Evolutionary conservation across 2,329 filamentous ascomycete genomes (phyloP), one percentile per base, ranked within the genome.

Genomic region (Blastomyces silverae): DNA sequence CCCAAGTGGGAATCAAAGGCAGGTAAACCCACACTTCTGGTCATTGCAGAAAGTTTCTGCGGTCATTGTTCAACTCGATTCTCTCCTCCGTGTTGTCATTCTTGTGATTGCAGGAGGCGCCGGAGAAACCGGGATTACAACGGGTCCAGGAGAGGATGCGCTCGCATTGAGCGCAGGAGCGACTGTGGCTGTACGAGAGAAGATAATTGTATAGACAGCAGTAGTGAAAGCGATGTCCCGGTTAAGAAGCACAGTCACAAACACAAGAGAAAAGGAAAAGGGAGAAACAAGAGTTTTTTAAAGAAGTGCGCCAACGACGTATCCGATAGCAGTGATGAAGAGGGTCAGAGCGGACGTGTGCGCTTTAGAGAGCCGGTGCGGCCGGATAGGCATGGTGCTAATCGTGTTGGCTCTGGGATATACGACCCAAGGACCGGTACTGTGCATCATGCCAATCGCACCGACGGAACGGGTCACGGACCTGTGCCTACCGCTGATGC

Each of bases 301-400:
- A 61, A 22, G 44, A 31, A 48, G 58, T 37, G 8, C 13, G 3
- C 17, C 25, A 50, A 61, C 8, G 44, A 20, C 5, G 50, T 28
- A 50, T 61, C 34, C 44, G 22, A 50, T 13, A 48, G 22, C 44
- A 61, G 58, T 20, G 58, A 61, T 48, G 44, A 48, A n/a, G 39
- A 61, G 44, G 22, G 15, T 22, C 25, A 50, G 2, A 61, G 25
- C 48, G n/a, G 8, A 17, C 25, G 15, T 6, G 42, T 13, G 10
- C 28, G 17, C 37, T 20, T 17, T 15, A 34, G 28, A 13, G 8
- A 61, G 25, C 44, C 25, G 11, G 22, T 53, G 25, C 50, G 22
- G 13, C 22, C 4, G 5, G 50, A 28, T 25, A 15, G 13, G 11
- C 50, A 22, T 53, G 50, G 28, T 17, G 22, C 50, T 4, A 53